phyloP scores from a whole-genome alignment of 805 yeast genomes.

The Saturnispora sanitii region DNA sequence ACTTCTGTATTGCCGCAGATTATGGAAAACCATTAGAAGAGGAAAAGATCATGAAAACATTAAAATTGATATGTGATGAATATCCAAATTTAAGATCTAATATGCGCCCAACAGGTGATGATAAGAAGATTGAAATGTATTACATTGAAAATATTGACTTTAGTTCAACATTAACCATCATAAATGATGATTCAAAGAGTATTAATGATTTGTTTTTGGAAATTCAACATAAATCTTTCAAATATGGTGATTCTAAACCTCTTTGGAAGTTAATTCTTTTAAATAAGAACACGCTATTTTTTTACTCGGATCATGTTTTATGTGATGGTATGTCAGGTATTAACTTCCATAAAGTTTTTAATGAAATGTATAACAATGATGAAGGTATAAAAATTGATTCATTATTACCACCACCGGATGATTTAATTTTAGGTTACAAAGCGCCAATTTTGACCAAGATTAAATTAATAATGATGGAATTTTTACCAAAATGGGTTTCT shows the following conservation, averaged over 20 bases:
- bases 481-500: conserved; percentile 1
- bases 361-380: background rate
- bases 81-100: conserved; percentile 5
- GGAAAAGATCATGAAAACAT: conserved; percentile 4
- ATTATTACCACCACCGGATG: conserved; percentile 3
- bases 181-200: conserved; percentile 7
- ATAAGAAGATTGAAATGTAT: background rate
- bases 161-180: conserved; percentile 15
- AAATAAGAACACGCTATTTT: conserved; percentile 11
- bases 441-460: background rate
- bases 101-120: background rate
- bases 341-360: conserved; percentile 20
- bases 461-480: background rate
- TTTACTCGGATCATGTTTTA: conserved; percentile 26
- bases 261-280: conserved; percentile 15
- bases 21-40: background rate
- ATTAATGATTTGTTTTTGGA: conserved; percentile 7
- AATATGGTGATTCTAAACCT: conserved; percentile 9
- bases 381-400: background rate
- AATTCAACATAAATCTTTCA: background rate
- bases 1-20: conserved; percentile 9
- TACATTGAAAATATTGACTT: conserved; percentile 6
- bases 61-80: conserved; percentile 9
- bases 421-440: background rate
- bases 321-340: conserved; percentile 29